A percentile compares a stretch with the other conserved stretches of the same genome.
Conservation (phyloP, 2,329 filamentous ascomycete genomes). For the Paecilomyces sp. region DNA sequence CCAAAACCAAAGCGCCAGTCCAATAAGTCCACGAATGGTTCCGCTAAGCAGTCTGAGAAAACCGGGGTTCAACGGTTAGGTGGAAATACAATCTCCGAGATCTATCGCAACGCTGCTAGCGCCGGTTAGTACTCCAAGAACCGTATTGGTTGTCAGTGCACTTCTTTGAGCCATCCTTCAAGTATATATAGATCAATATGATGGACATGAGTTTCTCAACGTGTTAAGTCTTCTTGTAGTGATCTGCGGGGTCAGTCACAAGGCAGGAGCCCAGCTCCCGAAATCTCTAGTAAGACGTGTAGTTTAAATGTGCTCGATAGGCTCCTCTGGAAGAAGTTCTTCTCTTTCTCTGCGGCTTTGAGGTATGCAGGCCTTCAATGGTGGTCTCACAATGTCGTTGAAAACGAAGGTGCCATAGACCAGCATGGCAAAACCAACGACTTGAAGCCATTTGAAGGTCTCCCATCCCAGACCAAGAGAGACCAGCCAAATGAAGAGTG, state of each 20-base stretch:
- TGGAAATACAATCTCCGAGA: not conserved
- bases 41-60: not conserved
- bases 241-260: not conserved
- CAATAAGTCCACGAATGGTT: not conserved
- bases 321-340: slow-evolving; percentile 67
- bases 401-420: slow-evolving; percentile 97
- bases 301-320: slow-evolving; percentile 61
- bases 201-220: not conserved
- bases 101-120: not conserved
- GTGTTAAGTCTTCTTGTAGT: not conserved
- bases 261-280: not conserved
- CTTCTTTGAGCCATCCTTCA: too few species aligned
- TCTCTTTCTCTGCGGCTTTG: slow-evolving; percentile 46
- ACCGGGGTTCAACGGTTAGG: not conserved
- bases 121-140: too few species aligned
- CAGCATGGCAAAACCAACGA: slow-evolving; percentile 76
- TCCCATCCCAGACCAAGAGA: slow-evolving; percentile 93
- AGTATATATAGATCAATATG: not conserved
- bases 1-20: not conserved
- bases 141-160: too few species aligned
- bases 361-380: slow-evolving; percentile 60
- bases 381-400: slow-evolving; percentile 85
- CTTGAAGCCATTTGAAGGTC: slow-evolving; percentile 94
- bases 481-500: slow-evolving; percentile 96
- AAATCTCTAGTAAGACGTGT: not conserved